Base-by-base conservation (phyloP, 495 filamentous ascomycete genomes). In the Penicillium roqueforti region DNA sequence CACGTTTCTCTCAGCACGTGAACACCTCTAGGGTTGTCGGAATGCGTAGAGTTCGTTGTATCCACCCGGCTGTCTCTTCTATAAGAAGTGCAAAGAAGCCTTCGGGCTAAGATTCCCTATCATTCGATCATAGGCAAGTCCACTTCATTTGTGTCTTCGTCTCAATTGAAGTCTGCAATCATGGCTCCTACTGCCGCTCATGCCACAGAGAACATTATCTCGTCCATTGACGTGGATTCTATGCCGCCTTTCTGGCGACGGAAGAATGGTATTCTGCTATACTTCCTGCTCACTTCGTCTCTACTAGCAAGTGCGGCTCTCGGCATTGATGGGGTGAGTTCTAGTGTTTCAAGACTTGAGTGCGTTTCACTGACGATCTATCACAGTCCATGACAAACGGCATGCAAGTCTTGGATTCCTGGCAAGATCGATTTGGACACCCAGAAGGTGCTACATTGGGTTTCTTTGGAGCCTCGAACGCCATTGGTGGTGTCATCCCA, bases 401-500 rank as follows among this genome's bases (percentile, higher is more conserved):
- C 47, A 64, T 71, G 52, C 67, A 68, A 25, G 62, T 64, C 32
- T 48, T 71, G 41, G 40, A 66, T 7, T 61, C 61, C 28, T 71
- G 65, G 64, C 57, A 60, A 41, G 54, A 57, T 31, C 67, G 61
- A 31, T 69, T 71, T 49, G 55, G 68, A 22, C 54, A 81, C 56
- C 83, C 84, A 1, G 45, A 68, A 32, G 80, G 78, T 9, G 68
- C 76, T 4, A 68, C 68, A 55, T 77, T 83, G 29, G 83, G 83
- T 64, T 75, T 86, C 34, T 78, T 87, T 29, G 80, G 77, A 46
- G 80, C 82, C 26, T 78, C 86, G 60, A 84, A 85, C 70, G 82
- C 82, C 63, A 81, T 86, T 56, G 84, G 84, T 58, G 79, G 76
- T 55, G 74, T 87, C 42, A 73, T 70, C 45, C 81, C 82, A 26